Percentiles rank a stretch among this genome's conserved stretches.
Conservation (phyloP, 305 asterid genomes). For the Fraxinus paxiana region DNA sequence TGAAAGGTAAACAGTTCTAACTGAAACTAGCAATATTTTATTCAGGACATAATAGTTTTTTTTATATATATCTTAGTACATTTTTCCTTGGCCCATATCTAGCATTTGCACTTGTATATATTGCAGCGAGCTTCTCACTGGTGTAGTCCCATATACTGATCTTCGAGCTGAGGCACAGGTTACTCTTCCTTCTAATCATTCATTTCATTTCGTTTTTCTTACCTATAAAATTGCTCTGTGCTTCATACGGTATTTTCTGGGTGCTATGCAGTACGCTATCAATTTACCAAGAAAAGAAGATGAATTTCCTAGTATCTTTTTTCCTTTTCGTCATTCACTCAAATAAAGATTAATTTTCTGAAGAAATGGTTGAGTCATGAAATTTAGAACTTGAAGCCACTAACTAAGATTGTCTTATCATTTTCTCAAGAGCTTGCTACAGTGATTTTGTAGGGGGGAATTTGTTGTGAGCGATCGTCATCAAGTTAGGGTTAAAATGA, state of each 20-base stretch:
- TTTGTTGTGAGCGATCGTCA: not conserved
- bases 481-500: not conserved
- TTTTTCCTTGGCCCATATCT: not conserved
- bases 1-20: not conserved
- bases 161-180: constrained; percentile 97
- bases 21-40: not conserved
- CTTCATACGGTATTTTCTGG: not conserved
- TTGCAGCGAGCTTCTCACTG: constrained; percentile 91
- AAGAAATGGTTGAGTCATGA: not conserved
- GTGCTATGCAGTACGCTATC: not conserved
- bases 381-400: not conserved
- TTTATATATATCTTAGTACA: not conserved
- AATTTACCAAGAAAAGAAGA: not conserved
- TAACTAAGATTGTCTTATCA: not conserved
- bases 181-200: constrained; percentile 11
- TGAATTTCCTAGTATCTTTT: not conserved
- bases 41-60: not conserved
- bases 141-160: constrained; percentile 93
- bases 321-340: not conserved
- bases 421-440: not conserved
- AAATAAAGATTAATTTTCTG: not conserved
- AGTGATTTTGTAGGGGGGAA: not conserved
- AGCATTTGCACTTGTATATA: not conserved
- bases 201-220: constrained; percentile 2
- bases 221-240: not conserved